Conservation (phyloP, 495 filamentous ascomycete species). For the Penicillium herquei region DNA sequence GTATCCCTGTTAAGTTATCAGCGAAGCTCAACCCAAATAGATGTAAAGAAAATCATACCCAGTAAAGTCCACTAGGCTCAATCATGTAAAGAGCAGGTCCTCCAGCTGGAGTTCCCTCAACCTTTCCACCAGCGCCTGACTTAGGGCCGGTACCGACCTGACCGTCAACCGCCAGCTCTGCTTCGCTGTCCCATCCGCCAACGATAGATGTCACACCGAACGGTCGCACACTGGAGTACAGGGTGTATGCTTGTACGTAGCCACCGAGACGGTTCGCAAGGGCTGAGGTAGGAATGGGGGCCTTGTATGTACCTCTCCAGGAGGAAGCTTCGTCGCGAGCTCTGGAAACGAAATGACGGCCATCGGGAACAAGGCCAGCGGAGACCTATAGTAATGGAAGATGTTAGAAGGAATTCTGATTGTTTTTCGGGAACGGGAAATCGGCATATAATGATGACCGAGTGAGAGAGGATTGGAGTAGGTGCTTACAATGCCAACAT, state of each 20-base stretch:
- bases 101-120: constrained; percentile 69
- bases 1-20: constrained; percentile 64
- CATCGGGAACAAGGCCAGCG: constrained; percentile 90
- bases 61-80: constrained; percentile 93
- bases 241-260: constrained; percentile 95
- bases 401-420: constrained; percentile 2
- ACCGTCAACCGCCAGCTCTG: constrained; percentile 76
- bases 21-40: background rate
- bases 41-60: constrained; percentile 53
- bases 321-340: constrained; percentile 87
- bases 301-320: constrained; percentile 89
- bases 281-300: constrained; percentile 80
- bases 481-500: constrained; percentile 81
- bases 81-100: constrained; percentile 97
- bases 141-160: constrained; percentile 78
- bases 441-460: too few species aligned
- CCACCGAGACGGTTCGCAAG: constrained; percentile 88
- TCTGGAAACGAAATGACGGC: constrained; percentile 89
- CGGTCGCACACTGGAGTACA: constrained; percentile 92
- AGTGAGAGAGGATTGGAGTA: too few species aligned
- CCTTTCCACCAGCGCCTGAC: constrained; percentile 77
- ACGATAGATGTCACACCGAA: constrained; percentile 96
- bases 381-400: constrained; percentile 61
- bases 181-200: constrained; percentile 87
- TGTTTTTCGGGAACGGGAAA: background rate